phyloP scores from a whole-genome alignment of 805 yeast genomes.

The Brettanomyces anomalus region DNA sequence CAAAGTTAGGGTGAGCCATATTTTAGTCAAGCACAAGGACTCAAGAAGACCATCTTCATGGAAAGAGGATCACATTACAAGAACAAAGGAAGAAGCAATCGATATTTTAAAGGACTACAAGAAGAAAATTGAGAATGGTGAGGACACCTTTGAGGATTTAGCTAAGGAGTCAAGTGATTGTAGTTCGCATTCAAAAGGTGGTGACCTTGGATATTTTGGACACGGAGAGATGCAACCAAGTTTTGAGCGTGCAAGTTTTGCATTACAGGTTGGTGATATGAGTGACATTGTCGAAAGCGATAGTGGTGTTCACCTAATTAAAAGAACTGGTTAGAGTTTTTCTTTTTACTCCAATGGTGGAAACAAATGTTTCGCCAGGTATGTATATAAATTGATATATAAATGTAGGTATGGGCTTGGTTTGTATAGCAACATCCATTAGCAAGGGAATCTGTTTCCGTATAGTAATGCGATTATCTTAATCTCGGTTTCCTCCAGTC shows the following conservation, averaged over 20 bases:
- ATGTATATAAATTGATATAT: no score
- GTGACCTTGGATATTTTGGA: slow-evolving; percentile 86
- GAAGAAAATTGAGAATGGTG: slow-evolving; percentile 53
- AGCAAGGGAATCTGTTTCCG: no score
- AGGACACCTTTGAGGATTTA: slow-evolving; percentile 54
- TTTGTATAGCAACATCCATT: no score
- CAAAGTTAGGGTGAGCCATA: slow-evolving; percentile 72
- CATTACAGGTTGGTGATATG: slow-evolving; percentile 70
- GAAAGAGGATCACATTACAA: slow-evolving; percentile 66
- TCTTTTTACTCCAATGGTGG: no score
- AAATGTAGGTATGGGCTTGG: no score
- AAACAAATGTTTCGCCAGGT: no score
- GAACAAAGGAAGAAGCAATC: slow-evolving; percentile 77
- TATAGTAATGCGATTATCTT: no score
- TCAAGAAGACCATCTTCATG: slow-evolving; percentile 90
- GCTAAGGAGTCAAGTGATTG: slow-evolving; percentile 86
- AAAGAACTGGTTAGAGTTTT: slow-evolving; percentile 57
- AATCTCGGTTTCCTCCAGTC: no score
- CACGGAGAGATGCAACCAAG: slow-evolving; percentile 93
- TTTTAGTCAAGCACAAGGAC: slow-evolving; percentile 73
- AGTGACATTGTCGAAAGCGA: slow-evolving; percentile 81
- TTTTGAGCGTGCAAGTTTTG: slow-evolving; percentile 84
- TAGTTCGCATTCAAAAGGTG: slow-evolving; percentile 75
- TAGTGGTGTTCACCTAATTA: slow-evolving; percentile 84
- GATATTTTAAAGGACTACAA: slow-evolving; percentile 50